A percentile compares a stretch with the other conserved stretches of the same genome.
Conservation (phyloP, 441 rosid genomes). For the Erysimum pusillum region DNA sequence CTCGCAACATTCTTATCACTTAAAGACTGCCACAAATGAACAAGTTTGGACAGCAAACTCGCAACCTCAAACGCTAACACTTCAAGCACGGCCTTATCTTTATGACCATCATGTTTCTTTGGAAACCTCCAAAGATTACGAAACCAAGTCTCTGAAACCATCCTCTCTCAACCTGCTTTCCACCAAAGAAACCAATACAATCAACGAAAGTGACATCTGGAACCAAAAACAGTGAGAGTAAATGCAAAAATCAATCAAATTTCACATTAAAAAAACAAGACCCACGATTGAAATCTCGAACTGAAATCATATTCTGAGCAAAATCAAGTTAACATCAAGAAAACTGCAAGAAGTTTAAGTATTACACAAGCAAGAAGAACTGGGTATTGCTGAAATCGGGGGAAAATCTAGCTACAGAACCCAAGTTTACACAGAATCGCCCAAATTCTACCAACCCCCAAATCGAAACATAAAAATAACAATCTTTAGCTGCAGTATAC, state of each 20-base stretch:
- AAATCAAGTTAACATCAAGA: constrained; percentile 7
- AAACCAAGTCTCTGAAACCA: constrained; percentile 95
- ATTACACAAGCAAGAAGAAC: neutral
- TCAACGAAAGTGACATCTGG: neutral
- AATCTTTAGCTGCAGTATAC: constrained; percentile 16
- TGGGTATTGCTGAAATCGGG: constrained; percentile 6
- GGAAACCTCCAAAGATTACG: constrained; percentile 78
- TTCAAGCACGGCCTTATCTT: constrained; percentile 68
- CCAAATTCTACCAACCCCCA: constrained; percentile 22
- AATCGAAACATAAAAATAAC: neutral
- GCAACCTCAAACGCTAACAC: constrained; percentile 93
- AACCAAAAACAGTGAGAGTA: constrained; percentile 8
- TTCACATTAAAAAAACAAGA: constrained; percentile 10
- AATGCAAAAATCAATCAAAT: neutral
- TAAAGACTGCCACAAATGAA: constrained; percentile 88
- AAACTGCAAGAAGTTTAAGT: constrained; percentile 9
- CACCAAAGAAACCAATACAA: constrained; percentile 22
- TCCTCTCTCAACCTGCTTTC: constrained; percentile 52
- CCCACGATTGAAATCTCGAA: constrained; percentile 13
- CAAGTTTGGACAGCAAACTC: constrained; percentile 84
- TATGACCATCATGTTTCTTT: constrained; percentile 64
- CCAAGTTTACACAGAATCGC: constrained; percentile 7
- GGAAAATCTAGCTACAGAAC: constrained; percentile 38
- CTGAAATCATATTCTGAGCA: constrained; percentile 1
- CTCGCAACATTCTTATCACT: constrained; percentile 77